Base-by-base conservation (phyloP, 495 filamentous ascomycete genomes). In the Antarctomyces pellizariae region DNA sequence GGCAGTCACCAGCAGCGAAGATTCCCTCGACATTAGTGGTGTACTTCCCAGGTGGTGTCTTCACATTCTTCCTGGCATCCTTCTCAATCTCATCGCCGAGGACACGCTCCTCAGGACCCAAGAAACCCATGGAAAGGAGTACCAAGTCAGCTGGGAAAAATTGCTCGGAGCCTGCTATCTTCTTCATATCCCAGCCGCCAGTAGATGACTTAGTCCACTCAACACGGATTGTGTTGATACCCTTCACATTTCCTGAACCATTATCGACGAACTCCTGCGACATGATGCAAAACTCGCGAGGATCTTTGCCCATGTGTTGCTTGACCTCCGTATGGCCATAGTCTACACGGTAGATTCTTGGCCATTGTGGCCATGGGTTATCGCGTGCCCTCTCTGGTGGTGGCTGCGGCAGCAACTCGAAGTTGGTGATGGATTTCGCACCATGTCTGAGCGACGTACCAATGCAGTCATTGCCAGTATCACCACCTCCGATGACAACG, bases 291-390 rank as follows among this genome's bases (percentile, higher is more conserved):
- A 73, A 99, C 56, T 99, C 86, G 36, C 86, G 79, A 22, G 86
- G 86, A 43, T 99, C 86, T 46, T 83, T 82, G 52, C 89, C 86
- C 64, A 83, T 79, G 53, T 93, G 86, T 33, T 89, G 84, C 50
- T 86, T 82, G 34, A 99, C 86, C 46, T 99, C 86, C 2, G 72
- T 67, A 58, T 99, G 86, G 25, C 86, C 86, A 41, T 99, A 99
- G 48, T 99, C 86, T 24, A 95, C 71, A 43, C 86, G 79, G 62
- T 95, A 95, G 50, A 99, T 86, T 42, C 84, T 77, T 13, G 86
- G 86, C 86, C 86, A 99, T 53, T 95, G 89, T 0, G 86, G 86
- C 86, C 86, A 99, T 26, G 86, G 86, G 61, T 99, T 99, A 53
- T 95, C 86, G 34, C 75, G 68, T 32, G 79, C 83, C 48, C 86